Conservation (phyloP, 768 basidiomycete species). For the Boletus vermiculosoides region DNA sequence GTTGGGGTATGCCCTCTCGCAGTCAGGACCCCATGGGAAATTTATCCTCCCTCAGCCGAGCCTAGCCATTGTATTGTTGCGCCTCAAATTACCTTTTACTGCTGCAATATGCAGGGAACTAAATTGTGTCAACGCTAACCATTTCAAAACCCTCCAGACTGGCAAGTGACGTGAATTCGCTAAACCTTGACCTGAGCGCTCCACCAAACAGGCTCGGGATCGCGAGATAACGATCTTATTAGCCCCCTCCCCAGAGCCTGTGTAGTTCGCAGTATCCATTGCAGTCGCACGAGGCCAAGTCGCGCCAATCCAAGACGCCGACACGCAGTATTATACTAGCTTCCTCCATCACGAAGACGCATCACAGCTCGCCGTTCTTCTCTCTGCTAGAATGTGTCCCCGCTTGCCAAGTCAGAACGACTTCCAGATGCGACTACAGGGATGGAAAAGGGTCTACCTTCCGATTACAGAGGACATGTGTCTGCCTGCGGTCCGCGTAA, state of each 20-base stretch:
- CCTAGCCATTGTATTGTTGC: not conserved
- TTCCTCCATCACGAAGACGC: slow-evolving; percentile 23
- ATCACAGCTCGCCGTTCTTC: slow-evolving; percentile 21
- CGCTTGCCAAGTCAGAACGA: slow-evolving; percentile 15
- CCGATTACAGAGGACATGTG: slow-evolving; percentile 21
- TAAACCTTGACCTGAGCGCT: slow-evolving; percentile 16
- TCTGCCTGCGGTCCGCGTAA: slow-evolving; percentile 32
- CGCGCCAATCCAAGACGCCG: slow-evolving; percentile 27
- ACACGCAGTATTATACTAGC: not conserved
- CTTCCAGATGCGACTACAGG: slow-evolving; percentile 23
- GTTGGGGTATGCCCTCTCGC: slow-evolving; percentile 5
- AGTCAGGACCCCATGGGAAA: not conserved
- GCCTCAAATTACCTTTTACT: slow-evolving; percentile 3
- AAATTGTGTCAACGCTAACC: slow-evolving; percentile 8
- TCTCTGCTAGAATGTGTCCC: slow-evolving; percentile 3
- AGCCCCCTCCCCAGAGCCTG: not conserved
- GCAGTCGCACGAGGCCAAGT: slow-evolving; percentile 14
- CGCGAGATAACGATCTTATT: slow-evolving; percentile 33
- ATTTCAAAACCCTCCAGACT: slow-evolving; percentile 12
- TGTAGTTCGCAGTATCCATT: slow-evolving; percentile 6
- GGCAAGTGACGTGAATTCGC: slow-evolving; percentile 28
- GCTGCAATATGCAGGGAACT: not conserved
- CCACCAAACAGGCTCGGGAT: slow-evolving; percentile 21
- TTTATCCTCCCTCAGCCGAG: no score
- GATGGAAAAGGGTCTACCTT: slow-evolving; percentile 25